Percentiles rank a stretch among this genome's conserved stretches.
Conservation (phyloP, 2,329 filamentous ascomycete species). For the Berkeleyomyces basicola region DNA sequence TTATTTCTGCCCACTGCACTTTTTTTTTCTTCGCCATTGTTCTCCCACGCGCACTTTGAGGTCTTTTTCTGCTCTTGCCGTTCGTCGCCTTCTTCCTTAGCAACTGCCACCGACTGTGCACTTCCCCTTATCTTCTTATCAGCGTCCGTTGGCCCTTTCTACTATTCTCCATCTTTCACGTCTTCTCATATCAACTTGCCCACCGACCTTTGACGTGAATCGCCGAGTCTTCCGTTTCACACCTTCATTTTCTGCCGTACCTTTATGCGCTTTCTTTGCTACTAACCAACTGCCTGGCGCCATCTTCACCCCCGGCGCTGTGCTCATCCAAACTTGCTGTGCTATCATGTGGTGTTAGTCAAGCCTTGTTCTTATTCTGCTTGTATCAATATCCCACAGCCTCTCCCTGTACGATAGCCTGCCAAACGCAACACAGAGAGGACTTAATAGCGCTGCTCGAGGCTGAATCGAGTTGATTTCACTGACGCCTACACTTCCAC, state of each 20-base stretch:
- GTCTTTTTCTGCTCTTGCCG: background rate
- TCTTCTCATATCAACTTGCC: background rate
- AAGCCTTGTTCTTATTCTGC: background rate
- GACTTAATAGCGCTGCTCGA: background rate
- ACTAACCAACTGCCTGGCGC: background rate
- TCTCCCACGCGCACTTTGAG: background rate
- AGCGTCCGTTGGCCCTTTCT: background rate
- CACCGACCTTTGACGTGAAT: background rate
- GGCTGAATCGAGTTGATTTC: too few species aligned
- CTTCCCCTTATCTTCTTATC: background rate
- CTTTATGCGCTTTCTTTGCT: background rate
- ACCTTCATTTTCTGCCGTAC: too few species aligned
- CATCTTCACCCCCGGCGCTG: background rate
- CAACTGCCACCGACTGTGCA: background rate
- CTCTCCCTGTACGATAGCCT: background rate
- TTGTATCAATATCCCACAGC: background rate
- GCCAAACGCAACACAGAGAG: background rate
- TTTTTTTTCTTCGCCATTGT: background rate
- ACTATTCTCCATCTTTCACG: background rate
- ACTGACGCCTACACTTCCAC: background rate
- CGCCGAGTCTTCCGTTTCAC: background rate
- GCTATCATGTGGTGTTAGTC: background rate
- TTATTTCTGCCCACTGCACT: background rate
- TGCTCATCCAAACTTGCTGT: background rate
- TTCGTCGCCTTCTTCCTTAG: background rate